Evolutionary conservation across 164 flowering plant species (phyloP).

Genomic region (Kalanchoe fedtschenkoi): DNA sequence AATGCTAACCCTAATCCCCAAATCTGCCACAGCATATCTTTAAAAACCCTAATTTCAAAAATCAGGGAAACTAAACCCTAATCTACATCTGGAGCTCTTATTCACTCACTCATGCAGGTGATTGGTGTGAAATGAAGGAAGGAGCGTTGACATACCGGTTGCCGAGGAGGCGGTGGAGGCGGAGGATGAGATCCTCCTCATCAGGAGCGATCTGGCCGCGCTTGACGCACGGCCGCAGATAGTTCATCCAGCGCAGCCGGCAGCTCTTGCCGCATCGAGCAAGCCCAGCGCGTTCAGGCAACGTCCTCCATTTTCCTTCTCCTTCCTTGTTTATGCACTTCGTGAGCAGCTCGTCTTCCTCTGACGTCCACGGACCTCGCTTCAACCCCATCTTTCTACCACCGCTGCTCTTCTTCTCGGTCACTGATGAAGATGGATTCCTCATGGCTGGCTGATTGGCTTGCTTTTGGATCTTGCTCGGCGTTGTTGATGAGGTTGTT

Average conservation of each 20-base stretch:
- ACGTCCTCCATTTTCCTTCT: slow-evolving; percentile 38
- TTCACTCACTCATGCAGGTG: too few relatives aligned
- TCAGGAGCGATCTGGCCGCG: slow-evolving; percentile 40
- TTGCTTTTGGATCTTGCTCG: too few relatives aligned
- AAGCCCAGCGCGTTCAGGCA: slow-evolving; percentile 35
- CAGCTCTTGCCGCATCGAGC: slow-evolving; percentile 48
- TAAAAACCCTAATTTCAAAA: neutral
- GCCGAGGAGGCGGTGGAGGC: slow-evolving; percentile 44
- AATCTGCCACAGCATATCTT: too few relatives aligned
- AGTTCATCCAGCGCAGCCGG: slow-evolving; percentile 49
- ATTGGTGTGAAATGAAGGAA: neutral
- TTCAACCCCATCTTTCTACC: slow-evolving; percentile 23
- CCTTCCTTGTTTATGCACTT: slow-evolving; percentile 30
- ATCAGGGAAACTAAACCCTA: too few relatives aligned
- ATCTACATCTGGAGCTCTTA: neutral
- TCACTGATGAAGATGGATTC: neutral
- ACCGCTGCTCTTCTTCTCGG: neutral
- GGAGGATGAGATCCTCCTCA: slow-evolving; percentile 46
- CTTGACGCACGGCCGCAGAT: slow-evolving; percentile 39
- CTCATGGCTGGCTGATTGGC: neutral
- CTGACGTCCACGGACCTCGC: slow-evolving; percentile 51
- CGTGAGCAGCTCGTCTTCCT: slow-evolving; percentile 35
- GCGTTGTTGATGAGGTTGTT: neutral
- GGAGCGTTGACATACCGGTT: slow-evolving; percentile 26
- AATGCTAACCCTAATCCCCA: neutral